phyloP scores from a whole-genome alignment of 352 stramenopile species.

The Phytophthora brassicae region DNA sequence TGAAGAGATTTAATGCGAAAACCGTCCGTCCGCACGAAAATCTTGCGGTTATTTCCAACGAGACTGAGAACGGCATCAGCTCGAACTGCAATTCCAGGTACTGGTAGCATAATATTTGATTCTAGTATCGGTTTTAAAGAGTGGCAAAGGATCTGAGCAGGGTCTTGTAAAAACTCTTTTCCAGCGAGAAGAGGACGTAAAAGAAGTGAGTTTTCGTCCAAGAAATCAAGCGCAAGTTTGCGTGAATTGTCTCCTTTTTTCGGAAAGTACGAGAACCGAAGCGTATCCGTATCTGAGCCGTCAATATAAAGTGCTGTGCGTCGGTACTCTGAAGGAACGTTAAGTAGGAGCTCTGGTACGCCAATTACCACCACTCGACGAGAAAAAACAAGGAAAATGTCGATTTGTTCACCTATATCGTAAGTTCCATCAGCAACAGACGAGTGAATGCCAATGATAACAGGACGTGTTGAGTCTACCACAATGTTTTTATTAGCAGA shows the following conservation, averaged over 20 bases:
- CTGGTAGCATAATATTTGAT: constrained; percentile 52
- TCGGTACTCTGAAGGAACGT: constrained; percentile 34
- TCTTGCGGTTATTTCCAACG: constrained; percentile 54
- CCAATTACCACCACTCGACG: constrained; percentile 46
- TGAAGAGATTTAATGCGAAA: constrained; percentile 42
- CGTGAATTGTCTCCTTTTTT: constrained; percentile 43
- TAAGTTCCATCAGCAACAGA: constrained; percentile 56
- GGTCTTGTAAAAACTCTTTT: constrained; percentile 24
- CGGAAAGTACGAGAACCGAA: constrained; percentile 60
- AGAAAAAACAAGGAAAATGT: constrained; percentile 60
- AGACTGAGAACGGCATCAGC: constrained; percentile 60
- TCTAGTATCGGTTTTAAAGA: constrained; percentile 34
- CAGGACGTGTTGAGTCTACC: constrained; percentile 50
- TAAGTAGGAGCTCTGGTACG: constrained; percentile 51
- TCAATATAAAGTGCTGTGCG: constrained; percentile 53
- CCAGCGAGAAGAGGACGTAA: constrained; percentile 37
- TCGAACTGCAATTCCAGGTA: constrained; percentile 42
- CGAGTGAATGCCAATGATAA: constrained; percentile 46
- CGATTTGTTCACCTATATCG: constrained; percentile 55
- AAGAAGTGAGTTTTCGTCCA: constrained; percentile 46
- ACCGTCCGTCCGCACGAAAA: constrained; percentile 68
- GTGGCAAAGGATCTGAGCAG: constrained; percentile 43
- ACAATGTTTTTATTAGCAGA: constrained; percentile 41
- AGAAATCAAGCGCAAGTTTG: constrained; percentile 45
- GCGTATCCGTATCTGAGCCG: constrained; percentile 44